These are phyloP conservation scores for Chlamydomonas reinhardtii DNA, from an alignment of 163 green algal genomes.

Conservation along the genomic window DNA sequence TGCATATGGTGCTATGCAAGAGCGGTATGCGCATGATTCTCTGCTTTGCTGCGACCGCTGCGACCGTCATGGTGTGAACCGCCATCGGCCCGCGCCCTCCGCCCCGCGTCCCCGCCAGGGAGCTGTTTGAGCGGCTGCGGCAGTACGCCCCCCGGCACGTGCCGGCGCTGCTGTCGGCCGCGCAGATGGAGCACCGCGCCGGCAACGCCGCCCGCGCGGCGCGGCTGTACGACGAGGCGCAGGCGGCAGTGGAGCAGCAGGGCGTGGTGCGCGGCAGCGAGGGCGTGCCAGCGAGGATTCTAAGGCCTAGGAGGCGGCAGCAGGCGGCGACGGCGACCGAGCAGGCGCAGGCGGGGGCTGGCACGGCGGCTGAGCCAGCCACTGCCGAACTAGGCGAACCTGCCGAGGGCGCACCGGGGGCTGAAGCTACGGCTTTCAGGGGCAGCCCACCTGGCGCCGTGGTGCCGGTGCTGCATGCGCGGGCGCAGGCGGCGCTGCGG, in stretches of 20 bases:
- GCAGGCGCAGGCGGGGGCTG: background rate
- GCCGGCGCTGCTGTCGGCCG: constrained; percentile 61
- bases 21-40: too few species aligned
- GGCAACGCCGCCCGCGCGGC: constrained; percentile 60
- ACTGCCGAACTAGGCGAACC: too few species aligned
- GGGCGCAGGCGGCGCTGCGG: constrained; percentile 45
- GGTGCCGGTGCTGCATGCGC: constrained; percentile 50
- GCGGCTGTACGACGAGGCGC: constrained; percentile 47
- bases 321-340: background rate
- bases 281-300: background rate
- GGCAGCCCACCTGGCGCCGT: too few species aligned
- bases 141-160: constrained; percentile 48
- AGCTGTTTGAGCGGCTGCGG: constrained; percentile 25
- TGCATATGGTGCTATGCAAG: too few species aligned
- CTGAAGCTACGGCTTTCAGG: too few species aligned
- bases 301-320: too few species aligned
- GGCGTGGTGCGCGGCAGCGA: constrained; percentile 7
- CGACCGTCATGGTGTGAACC: too few species aligned
- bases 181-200: constrained; percentile 68
- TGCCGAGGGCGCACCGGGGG: too few species aligned
- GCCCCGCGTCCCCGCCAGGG: background rate
- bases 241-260: background rate
- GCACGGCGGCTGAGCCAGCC: too few species aligned
- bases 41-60: too few species aligned
- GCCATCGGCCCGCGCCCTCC: too few species aligned